Percentiles rank a stretch among this genome's conserved stretches.
These are phyloP conservation scores for Phaeosphaeriaceae sp. DNA, from an alignment of 2,329 filamentous ascomycete genomes.

Conservation along the genomic window DNA sequence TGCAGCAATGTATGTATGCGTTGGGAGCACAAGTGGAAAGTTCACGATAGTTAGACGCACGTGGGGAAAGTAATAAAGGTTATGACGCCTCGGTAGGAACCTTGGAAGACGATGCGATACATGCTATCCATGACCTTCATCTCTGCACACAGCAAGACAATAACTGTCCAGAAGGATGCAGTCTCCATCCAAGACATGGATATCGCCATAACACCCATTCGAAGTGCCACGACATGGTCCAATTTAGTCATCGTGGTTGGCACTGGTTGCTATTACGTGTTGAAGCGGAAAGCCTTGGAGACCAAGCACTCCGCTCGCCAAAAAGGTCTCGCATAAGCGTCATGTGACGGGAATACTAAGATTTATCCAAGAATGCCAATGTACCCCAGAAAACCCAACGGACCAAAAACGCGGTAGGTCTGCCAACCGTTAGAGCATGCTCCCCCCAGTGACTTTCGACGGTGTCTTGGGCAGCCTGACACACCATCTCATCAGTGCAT, in stretches of 20 bases:
- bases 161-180: neutral
- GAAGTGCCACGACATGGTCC: neutral
- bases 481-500: no score
- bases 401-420: no score
- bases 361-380: no score
- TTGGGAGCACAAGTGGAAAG: neutral
- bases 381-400: no score
- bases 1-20: neutral
- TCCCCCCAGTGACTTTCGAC: no score
- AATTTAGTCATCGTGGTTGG: neutral
- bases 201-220: neutral
- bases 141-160: neutral
- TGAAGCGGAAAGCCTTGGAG: slow-evolving; percentile 28
- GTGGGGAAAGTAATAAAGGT: neutral
- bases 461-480: no score
- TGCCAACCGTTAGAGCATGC: no score
- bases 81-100: neutral
- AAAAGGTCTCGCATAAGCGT: no score
- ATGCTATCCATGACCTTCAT: neutral
- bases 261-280: neutral
- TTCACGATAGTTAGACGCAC: neutral
- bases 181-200: neutral
- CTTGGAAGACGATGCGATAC: no score
- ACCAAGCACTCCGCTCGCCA: slow-evolving; percentile 26
- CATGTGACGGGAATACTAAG: no score